Evolutionary conservation across 768 basidiomycete species (phyloP).

Genomic region (Pleurotus giganteus): DNA sequence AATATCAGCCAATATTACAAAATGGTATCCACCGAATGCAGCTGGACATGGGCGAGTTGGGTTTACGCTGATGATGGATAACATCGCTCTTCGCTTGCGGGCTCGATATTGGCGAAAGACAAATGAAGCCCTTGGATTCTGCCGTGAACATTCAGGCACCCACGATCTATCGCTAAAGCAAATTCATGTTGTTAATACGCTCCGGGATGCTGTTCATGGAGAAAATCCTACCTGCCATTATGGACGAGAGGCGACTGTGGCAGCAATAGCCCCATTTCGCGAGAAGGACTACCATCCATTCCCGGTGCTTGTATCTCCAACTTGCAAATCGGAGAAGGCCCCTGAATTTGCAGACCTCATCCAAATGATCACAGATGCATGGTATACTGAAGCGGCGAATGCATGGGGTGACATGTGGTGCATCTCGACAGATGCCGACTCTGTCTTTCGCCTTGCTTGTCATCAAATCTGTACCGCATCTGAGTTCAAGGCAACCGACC

Average conservation of each 20-base stretch:
- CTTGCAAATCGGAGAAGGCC: conserved; percentile 15
- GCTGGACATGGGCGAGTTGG: not conserved
- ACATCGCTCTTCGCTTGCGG: not conserved
- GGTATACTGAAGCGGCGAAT: not conserved
- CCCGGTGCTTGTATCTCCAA: conserved; percentile 14
- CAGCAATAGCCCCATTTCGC: not conserved
- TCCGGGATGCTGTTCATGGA: conserved; percentile 3
- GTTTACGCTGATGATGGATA: not conserved
- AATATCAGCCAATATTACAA: not conserved
- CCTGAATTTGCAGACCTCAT: not conserved
- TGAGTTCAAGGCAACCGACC: not conserved
- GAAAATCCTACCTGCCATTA: conserved; percentile 2
- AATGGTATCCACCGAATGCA: not conserved
- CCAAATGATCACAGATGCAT: not conserved
- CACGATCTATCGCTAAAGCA: not conserved
- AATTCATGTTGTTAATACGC: too few relatives aligned
- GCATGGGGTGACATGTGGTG: conserved; percentile 10
- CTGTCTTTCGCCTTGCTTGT: conserved; percentile 3
- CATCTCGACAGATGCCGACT: conserved; percentile 15
- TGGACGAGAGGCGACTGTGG: conserved; percentile 5
- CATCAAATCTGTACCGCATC: conserved; percentile 7
- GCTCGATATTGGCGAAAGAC: not conserved
- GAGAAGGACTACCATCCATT: conserved; percentile 2
- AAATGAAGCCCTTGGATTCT: not conserved
- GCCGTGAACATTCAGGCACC: not conserved